These are phyloP conservation scores for Chrysoporthe deuterocubensis DNA, from an alignment of 2,329 filamentous ascomycete species.

Conservation along the genomic window DNA sequence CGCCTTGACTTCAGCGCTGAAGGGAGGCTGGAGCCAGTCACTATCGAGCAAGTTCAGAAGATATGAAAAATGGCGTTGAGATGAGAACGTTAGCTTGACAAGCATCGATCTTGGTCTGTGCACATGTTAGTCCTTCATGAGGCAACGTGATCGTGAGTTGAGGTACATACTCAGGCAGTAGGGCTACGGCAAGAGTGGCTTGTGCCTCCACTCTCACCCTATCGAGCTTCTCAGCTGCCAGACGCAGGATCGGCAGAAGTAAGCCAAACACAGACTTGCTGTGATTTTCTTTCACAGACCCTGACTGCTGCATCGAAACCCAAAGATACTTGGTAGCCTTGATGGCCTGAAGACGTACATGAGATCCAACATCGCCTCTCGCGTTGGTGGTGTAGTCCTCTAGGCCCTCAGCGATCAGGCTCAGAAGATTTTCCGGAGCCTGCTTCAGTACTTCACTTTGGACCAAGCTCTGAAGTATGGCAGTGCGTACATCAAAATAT, in stretches of 20 bases:
- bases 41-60: constrained; percentile 53
- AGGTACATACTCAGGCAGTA: constrained; percentile 50
- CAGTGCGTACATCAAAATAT: constrained; percentile 56
- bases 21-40: constrained; percentile 42
- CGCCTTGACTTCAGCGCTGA: constrained; percentile 41
- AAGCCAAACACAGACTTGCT: constrained; percentile 36
- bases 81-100: constrained; percentile 55
- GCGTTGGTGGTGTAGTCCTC: constrained; percentile 92
- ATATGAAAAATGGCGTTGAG: constrained; percentile 60
- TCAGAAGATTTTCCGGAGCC: constrained; percentile 46
- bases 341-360: constrained; percentile 80
- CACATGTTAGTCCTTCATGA: constrained; percentile 10
- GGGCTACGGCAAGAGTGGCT: constrained; percentile 50
- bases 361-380: constrained; percentile 86
- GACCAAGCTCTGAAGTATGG: constrained; percentile 59
- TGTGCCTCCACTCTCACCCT: constrained; percentile 75
- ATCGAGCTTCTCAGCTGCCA: constrained; percentile 89
- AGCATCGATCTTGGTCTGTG: constrained; percentile 44
- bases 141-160: too few species aligned
- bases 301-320: constrained; percentile 26
- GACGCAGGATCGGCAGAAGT: constrained; percentile 60
- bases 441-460: constrained; percentile 50
- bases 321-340: constrained; percentile 72
- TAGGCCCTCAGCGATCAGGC: constrained; percentile 61
- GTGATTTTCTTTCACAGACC: neutral